These are phyloP conservation scores for Nakazawaea populi DNA, from an alignment of 805 yeast species.

Conservation along the genomic window DNA sequence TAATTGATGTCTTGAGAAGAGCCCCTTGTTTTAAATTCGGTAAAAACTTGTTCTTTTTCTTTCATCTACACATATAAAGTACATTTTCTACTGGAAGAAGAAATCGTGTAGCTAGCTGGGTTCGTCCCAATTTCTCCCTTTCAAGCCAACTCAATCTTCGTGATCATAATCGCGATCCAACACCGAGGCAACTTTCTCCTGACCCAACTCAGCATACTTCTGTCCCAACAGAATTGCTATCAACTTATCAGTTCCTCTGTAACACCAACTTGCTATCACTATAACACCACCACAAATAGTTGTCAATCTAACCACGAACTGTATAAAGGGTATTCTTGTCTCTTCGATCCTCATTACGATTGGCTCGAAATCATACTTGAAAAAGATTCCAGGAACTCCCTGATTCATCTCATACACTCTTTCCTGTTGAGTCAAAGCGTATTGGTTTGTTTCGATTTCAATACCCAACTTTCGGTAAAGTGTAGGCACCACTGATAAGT, in stretches of 20 bases:
- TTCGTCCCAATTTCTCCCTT: background rate
- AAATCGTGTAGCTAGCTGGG: too few relatives aligned
- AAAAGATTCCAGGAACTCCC: constrained; percentile 69
- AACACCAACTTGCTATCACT: constrained; percentile 62
- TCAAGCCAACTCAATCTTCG: background rate
- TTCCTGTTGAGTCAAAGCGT: constrained; percentile 53
- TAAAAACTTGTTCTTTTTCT: too few relatives aligned
- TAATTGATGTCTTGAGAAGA: background rate
- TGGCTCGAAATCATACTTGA: constrained; percentile 87
- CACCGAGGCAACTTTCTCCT: constrained; percentile 27
- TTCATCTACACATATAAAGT: too few relatives aligned
- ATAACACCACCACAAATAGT: constrained; percentile 82
- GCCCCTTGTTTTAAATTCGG: background rate
- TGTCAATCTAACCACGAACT: constrained; percentile 70
- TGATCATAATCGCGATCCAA: constrained; percentile 2
- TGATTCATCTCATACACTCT: constrained; percentile 15
- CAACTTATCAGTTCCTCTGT: constrained; percentile 49
- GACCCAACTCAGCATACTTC: constrained; percentile 41
- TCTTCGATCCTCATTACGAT: constrained; percentile 66
- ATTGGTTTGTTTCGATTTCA: constrained; percentile 76
- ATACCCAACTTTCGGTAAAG: constrained; percentile 65
- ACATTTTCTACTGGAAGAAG: too few relatives aligned
- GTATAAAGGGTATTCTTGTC: constrained; percentile 66
- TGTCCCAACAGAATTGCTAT: constrained; percentile 52
- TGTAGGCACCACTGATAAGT: constrained; percentile 80